A percentile compares a stretch with the other conserved stretches of the same genome.
phyloP scores from a whole-genome alignment of 345 rosid genomes.

The Citrus mangshanensis region DNA sequence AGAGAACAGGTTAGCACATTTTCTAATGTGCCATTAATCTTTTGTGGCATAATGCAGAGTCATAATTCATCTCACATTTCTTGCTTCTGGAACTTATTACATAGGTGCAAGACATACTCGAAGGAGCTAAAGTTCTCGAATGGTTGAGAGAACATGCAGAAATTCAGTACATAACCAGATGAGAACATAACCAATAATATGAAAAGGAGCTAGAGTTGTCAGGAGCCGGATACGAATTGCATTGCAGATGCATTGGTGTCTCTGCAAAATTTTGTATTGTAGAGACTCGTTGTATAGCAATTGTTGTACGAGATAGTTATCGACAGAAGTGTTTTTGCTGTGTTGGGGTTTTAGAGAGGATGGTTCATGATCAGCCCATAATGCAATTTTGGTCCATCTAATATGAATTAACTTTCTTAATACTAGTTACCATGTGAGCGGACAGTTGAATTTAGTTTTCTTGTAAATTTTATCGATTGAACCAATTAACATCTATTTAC shows the following conservation, averaged over 20 bases:
- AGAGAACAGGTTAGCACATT: constrained; percentile 67
- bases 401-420: neutral
- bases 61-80: neutral
- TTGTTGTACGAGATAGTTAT: neutral
- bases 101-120: constrained; percentile 87
- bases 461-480: neutral
- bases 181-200: constrained; percentile 12
- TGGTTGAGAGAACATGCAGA: constrained; percentile 84
- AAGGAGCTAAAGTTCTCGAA: constrained; percentile 95
- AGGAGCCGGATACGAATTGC: neutral
- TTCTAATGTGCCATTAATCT: neutral
- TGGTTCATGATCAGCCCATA: neutral
- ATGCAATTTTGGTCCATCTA: neutral
- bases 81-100: neutral
- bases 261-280: neutral
- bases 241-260: neutral
- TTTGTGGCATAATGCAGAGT: neutral
- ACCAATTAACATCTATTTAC: neutral
- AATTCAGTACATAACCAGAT: constrained; percentile 60
- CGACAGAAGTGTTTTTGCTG: neutral
- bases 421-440: too few species aligned
- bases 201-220: neutral
- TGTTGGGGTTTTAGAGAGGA: neutral
- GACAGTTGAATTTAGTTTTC: too few species aligned
- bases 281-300: neutral